Conservation (phyloP, 75 land plant species). For the Cunninghamia lanceolata region DNA sequence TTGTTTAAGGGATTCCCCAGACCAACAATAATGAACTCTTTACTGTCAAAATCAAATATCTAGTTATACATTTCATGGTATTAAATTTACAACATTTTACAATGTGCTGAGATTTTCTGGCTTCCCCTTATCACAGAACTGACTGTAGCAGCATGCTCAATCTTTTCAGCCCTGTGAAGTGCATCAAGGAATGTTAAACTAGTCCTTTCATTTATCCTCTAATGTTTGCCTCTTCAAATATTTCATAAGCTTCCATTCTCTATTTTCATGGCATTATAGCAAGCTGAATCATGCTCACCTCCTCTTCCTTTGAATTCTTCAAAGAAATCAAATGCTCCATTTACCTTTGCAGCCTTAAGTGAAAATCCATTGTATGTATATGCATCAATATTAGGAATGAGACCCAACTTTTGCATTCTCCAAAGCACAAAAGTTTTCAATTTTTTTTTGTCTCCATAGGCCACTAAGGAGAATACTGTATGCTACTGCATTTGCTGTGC, state of each 20-base stretch:
- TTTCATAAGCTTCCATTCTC: conserved; percentile 5
- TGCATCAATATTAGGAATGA: conserved; percentile 22
- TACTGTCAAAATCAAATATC: neutral
- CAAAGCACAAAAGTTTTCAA: conserved; percentile 18
- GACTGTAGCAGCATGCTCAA: neutral
- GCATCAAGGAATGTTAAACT: conserved; percentile 2
- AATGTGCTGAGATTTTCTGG: neutral
- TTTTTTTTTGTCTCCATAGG: conserved; percentile 6
- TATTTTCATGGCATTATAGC: neutral
- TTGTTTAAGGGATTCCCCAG: too few relatives aligned
- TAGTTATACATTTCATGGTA: neutral
- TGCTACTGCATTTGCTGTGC: conserved; percentile 26
- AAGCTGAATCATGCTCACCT: conserved; percentile 1
- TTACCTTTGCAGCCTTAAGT: neutral
- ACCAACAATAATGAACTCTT: neutral
- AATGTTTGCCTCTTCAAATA: neutral
- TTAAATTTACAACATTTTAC: conserved; percentile 4
- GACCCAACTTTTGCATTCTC: conserved; percentile 23
- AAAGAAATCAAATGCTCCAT: conserved; percentile 6
- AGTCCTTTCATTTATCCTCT: neutral
- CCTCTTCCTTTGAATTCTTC: conserved; percentile 2
- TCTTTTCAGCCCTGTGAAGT: neutral
- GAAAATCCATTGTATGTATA: conserved; percentile 24
- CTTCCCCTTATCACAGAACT: neutral
- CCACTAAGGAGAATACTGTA: conserved; percentile 26